These are phyloP conservation scores for Plasmopara halstedii DNA, from an alignment of 352 stramenopile genomes.

Conservation along the genomic window DNA sequence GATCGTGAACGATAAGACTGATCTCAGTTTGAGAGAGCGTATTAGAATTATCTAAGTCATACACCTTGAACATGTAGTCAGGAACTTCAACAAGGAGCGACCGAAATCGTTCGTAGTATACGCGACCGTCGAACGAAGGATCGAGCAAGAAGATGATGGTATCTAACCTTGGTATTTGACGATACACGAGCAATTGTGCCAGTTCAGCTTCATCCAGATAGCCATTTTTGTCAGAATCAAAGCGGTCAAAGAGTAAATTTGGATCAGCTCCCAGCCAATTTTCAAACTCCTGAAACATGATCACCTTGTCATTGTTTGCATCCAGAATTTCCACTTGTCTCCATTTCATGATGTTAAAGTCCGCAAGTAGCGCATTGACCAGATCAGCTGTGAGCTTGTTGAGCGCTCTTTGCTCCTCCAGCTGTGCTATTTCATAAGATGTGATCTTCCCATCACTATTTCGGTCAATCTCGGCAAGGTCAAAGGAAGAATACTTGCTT, in stretches of 20 bases:
- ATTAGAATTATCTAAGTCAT: conserved; percentile 60
- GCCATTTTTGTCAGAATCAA: conserved; percentile 79
- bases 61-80: conserved; percentile 58
- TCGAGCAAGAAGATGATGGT: conserved; percentile 63
- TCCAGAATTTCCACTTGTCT: conserved; percentile 43
- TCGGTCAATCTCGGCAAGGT: conserved; percentile 59
- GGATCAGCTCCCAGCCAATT: conserved; percentile 62
- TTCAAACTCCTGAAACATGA: conserved; percentile 67
- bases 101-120: conserved; percentile 69
- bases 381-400: conserved; percentile 40
- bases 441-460: conserved; percentile 70
- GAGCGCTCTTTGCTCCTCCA: conserved; percentile 17
- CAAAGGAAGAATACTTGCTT: conserved; percentile 63
- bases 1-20: conserved; percentile 55
- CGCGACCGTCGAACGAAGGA: conserved; percentile 70
- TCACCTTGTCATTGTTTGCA: conserved; percentile 36
- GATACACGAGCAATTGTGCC: conserved; percentile 49
- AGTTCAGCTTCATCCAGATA: conserved; percentile 82
- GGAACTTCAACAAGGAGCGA: conserved; percentile 31
- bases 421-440: conserved; percentile 37
- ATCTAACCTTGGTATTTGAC: conserved; percentile 65
- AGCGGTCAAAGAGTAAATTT: conserved; percentile 74
- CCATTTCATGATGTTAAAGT: conserved; percentile 62
- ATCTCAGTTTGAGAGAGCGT: conserved; percentile 57
- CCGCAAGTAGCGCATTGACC: conserved; percentile 28